Evolutionary conservation across 2,329 filamentous ascomycete genomes (phyloP).

Genomic region (Arthrinium phaeospermum): DNA sequence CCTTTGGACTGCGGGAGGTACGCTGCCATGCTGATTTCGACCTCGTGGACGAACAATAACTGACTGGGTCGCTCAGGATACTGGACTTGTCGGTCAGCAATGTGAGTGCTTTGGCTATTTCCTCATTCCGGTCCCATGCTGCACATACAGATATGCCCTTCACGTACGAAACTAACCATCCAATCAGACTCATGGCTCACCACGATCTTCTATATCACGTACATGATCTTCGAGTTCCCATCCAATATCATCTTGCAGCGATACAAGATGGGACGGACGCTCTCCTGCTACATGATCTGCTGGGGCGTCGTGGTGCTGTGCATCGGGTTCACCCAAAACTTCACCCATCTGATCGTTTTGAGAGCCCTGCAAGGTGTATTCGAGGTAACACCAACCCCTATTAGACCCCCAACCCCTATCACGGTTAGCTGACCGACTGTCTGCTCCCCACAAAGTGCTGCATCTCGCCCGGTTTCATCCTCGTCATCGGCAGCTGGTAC

Average conservation of each 20-base stretch:
- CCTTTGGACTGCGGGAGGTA: conserved; percentile 43
- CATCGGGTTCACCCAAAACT: conserved; percentile 45
- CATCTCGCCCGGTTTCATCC: conserved; percentile 46
- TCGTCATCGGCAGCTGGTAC: conserved; percentile 45
- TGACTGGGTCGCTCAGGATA: conserved; percentile 30
- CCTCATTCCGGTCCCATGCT: not conserved
- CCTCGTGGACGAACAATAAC: not conserved
- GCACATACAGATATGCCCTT: not conserved
- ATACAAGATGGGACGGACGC: conserved; percentile 38
- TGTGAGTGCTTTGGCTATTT: conserved; percentile 17
- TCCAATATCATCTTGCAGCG: conserved; percentile 39
- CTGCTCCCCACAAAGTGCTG: conserved; percentile 34
- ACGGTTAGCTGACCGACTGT: not conserved
- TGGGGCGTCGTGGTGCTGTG: conserved; percentile 44
- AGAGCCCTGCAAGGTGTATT: conserved; percentile 45
- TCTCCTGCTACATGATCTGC: conserved; percentile 40
- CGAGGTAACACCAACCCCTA: conserved; percentile 30
- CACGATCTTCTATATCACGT: conserved; percentile 41
- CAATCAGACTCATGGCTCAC: conserved; percentile 38
- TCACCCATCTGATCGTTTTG: conserved; percentile 42
- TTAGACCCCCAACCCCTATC: not conserved
- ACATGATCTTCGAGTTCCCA: conserved; percentile 40
- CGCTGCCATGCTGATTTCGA: not conserved
- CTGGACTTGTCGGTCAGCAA: conserved; percentile 39
- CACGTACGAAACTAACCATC: not conserved